Percentiles rank a stretch among this genome's conserved stretches.
These are phyloP conservation scores for Musa itinerans DNA, from an alignment of 176 grass and related monocot species.

Conservation along the genomic window DNA sequence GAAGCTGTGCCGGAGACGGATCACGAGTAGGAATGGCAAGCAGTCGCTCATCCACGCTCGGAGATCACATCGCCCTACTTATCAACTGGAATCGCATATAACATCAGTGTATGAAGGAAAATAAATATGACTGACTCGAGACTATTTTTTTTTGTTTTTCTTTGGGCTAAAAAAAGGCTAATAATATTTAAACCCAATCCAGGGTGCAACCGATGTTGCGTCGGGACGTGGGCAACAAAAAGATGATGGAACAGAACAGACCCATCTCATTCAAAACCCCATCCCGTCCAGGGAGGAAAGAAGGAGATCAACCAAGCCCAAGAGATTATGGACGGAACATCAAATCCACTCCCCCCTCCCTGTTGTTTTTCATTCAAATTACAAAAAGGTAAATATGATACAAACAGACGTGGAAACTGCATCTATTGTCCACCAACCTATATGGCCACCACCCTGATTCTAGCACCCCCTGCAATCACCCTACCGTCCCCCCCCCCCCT, in stretches of 20 bases:
- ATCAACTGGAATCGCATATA: too few relatives aligned
- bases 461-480: neutral
- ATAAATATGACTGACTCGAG: too few relatives aligned
- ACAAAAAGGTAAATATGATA: conserved; percentile 66
- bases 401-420: conserved; percentile 24
- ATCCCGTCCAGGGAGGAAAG: conserved; percentile 7
- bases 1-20: too few relatives aligned
- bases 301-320: conserved; percentile 23
- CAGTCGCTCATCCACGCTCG: too few relatives aligned
- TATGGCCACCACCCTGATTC: too few relatives aligned
- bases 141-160: too few relatives aligned
- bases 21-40: too few relatives aligned
- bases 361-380: conserved; percentile 50
- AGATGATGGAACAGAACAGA: neutral
- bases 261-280: neutral
- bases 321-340: conserved; percentile 55
- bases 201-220: neutral
- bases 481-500: too few relatives aligned
- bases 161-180: too few relatives aligned
- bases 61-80: too few relatives aligned
- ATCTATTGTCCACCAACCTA: neutral
- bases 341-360: conserved; percentile 29
- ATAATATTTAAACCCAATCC: too few relatives aligned
- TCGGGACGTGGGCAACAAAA: neutral
- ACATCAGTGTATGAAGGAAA: too few relatives aligned